Conservation (phyloP, 805 yeast species). For the Danielia oregonensis region DNA sequence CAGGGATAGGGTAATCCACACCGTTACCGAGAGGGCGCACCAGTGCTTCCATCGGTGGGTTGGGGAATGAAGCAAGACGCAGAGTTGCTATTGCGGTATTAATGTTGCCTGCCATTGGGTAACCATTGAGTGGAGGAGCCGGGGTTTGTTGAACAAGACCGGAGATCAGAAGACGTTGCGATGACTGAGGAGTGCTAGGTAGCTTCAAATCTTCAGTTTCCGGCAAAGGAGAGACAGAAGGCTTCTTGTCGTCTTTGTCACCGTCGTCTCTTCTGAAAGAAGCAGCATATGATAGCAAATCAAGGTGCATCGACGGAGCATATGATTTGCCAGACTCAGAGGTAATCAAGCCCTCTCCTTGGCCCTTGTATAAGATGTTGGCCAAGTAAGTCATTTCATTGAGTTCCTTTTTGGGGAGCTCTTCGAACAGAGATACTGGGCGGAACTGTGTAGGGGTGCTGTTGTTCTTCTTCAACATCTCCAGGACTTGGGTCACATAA, state of each 20-base stretch:
- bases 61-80: conserved; percentile 2
- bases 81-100: conserved; percentile 1
- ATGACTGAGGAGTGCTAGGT: background rate
- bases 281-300: conserved; percentile 16
- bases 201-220: background rate
- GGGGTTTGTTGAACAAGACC: background rate
- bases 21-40: too few relatives aligned
- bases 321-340: background rate
- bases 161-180: background rate
- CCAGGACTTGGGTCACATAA: conserved; percentile 51
- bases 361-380: conserved; percentile 1
- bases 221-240: background rate
- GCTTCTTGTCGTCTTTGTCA: background rate
- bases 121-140: background rate
- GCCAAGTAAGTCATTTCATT: conserved; percentile 19
- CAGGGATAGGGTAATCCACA: background rate
- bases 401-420: conserved; percentile 13
- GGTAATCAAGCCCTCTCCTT: background rate
- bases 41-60: background rate
- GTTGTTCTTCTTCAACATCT: conserved; percentile 22
- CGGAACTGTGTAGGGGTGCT: conserved; percentile 11
- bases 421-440: conserved; percentile 1
- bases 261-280: conserved; percentile 1
- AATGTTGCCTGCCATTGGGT: conserved; percentile 8
- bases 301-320: conserved; percentile 12